Base-by-base conservation (phyloP, 148 eudicot species). In the Dysphania ambrosioides region DNA sequence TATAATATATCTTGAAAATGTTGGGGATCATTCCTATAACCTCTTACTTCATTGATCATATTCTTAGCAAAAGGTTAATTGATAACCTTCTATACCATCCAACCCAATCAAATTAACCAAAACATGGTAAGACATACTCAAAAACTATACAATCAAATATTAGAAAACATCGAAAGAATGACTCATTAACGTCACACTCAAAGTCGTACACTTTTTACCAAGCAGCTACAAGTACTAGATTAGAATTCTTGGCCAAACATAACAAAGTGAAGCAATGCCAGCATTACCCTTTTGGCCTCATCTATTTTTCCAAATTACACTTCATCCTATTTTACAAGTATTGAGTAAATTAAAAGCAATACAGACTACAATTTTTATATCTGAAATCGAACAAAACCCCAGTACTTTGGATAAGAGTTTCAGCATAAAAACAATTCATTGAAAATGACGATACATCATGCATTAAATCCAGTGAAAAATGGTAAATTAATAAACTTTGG, bases 301-400 rank as follows among this genome's bases (percentile, higher is more conserved):
- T 40, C 57, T 72, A n/a, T 32, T 66, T 30, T 64, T 53, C 30
- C 38, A 16, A 7, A 36, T 29, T 24, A 13, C 70, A 36, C 26
- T 9, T 47, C 38, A 55, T 40, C 4, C 15, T 47, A 11, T 24
- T 19, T 66, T 35, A 8, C 15, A 32, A 9, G 35, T 41, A 26
- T 26, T 59, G 15, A 64, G 38, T 57, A 31, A 21, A 44, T 51
- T 53, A 53, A 2, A 75, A 74, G 78, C 75, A 74, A 62, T 44
- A 74, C 24, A 63, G 6, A 29, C 57, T 56, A 44, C 24, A n/a
- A 69, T 31, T 41, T 38, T 47, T 35, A 64, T 35, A 64, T 41
- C 23, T 32, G 40, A 64, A 36, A 38, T 8, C 24, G 27, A 40
- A 64, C 38, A 62, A 62, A 10, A 12, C 34, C 68, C 24, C 10